Evolutionary conservation across 768 basidiomycete species (phyloP).

Genomic region (Tremella yokohamensis): DNA sequence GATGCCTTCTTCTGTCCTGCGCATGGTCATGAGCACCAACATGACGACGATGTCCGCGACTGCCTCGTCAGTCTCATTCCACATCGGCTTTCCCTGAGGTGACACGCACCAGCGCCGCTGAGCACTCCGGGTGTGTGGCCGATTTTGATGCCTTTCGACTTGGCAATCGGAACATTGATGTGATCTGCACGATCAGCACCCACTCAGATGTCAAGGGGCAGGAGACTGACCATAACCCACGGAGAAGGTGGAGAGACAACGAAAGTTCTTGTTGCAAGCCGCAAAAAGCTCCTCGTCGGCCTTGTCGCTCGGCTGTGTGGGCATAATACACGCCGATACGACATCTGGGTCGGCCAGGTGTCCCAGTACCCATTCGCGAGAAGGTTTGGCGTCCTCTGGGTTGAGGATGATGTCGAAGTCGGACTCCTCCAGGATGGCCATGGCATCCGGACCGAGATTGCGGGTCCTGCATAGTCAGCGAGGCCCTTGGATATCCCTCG

Average conservation of each 20-base stretch:
- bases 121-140: constrained; percentile 94
- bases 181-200: constrained; percentile 63
- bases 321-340: constrained; percentile 13
- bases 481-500: neutral
- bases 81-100: neutral
- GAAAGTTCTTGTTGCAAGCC: constrained; percentile 56
- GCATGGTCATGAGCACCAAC: constrained; percentile 87
- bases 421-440: constrained; percentile 29
- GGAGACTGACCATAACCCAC: constrained; percentile 46
- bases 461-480: constrained; percentile 33
- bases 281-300: constrained; percentile 71
- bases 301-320: constrained; percentile 53
- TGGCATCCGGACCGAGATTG: constrained; percentile 40
- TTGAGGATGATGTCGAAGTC: constrained; percentile 52
- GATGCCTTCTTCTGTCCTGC: constrained; percentile 68
- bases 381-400: constrained; percentile 54
- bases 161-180: constrained; percentile 62
- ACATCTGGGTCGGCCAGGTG: constrained; percentile 31
- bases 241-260: constrained; percentile 80
- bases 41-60: constrained; percentile 88
- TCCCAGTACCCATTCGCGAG: constrained; percentile 20
- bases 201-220: neutral
- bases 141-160: constrained; percentile 63
- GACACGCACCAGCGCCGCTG: constrained; percentile 71
- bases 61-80: constrained; percentile 43